Base-by-base conservation (phyloP, 1,139 yeast genomes). In the Trichomonascaceae sp. region DNA sequence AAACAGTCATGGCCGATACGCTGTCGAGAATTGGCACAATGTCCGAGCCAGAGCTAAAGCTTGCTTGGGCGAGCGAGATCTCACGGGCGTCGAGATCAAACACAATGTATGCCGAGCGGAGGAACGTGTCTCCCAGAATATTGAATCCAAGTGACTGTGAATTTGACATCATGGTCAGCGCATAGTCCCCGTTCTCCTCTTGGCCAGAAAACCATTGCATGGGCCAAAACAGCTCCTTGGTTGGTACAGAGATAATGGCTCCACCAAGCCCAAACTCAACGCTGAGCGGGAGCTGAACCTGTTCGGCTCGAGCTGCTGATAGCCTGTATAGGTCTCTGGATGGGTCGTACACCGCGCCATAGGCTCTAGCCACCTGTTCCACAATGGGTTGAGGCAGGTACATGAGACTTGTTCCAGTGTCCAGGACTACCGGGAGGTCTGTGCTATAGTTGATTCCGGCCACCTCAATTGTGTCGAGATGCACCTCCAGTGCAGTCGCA, bases 91-190 rank as follows among this genome's bases (percentile, higher is more conserved):
- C 87, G 39, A 79, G 59, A 53, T 84, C 85, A 47, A 70, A 82
- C 29, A 82, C 93, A 36, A 76, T 71, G 51, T 84, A 84, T 5
- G 81, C 85, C 34, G 71, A 64, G 40, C 82, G 67, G 47, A 85
- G 59, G 57, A 82, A 74, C 22, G 76, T 69, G 54, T 81, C 93
- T 30, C 95, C 95, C 11, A 82, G 52, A 13, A 72, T 60, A 31
- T 42, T 42, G 39, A 54, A 46, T 30, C 47, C 43, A 36, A 44
- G 33, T 14, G 51, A 23, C 38, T 45, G 44, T 13, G 32, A 31
- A 31, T 46, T 48, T 6, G 50, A 39, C 43, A 46, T 37, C 17
- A 47, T 37, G 1, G 50, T 45, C 26, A 47, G 34, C 6, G 43
- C 46, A 27, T 37, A 40, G 18, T 41, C 42, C 11, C 39, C 38